Conservation (phyloP, 805 yeast genomes). For the Saccharomycopsis selenospora region DNA sequence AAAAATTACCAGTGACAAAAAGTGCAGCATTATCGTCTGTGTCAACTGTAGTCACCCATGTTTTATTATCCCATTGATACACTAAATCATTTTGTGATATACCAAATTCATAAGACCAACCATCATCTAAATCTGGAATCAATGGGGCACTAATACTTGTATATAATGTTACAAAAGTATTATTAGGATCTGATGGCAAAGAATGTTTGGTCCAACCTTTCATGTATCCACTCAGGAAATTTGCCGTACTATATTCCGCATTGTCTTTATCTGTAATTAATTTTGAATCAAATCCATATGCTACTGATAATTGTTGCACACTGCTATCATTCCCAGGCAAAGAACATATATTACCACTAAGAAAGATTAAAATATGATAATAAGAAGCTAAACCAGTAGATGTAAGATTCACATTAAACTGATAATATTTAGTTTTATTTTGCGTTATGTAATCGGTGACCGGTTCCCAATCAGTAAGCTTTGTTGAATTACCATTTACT, state of each 20-base stretch:
- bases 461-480: constrained; percentile 24
- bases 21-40: constrained; percentile 63
- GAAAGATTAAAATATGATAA: constrained; percentile 41
- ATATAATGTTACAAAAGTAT: constrained; percentile 19
- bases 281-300: constrained; percentile 16
- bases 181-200: constrained; percentile 15
- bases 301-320: constrained; percentile 11
- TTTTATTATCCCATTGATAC: constrained; percentile 60
- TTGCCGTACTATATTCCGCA: constrained; percentile 7
- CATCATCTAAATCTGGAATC: constrained; percentile 13
- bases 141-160: constrained; percentile 14
- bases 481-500: constrained; percentile 10
- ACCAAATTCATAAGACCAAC: constrained; percentile 62
- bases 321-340: constrained; percentile 23
- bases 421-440: constrained; percentile 35
- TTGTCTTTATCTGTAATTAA: constrained; percentile 9
- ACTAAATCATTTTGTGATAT: constrained; percentile 55
- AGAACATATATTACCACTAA: constrained; percentile 45
- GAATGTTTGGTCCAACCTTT: constrained; percentile 17
- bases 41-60: constrained; percentile 55
- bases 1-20: constrained; percentile 51
- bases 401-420: constrained; percentile 38
- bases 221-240: constrained; percentile 17
- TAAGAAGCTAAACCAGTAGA: constrained; percentile 37
- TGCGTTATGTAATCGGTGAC: constrained; percentile 27